A percentile compares a stretch with the other conserved stretches of the same genome.
Conservation (phyloP, 2,329 filamentous ascomycete genomes). For the Aureobasidium sp. region DNA sequence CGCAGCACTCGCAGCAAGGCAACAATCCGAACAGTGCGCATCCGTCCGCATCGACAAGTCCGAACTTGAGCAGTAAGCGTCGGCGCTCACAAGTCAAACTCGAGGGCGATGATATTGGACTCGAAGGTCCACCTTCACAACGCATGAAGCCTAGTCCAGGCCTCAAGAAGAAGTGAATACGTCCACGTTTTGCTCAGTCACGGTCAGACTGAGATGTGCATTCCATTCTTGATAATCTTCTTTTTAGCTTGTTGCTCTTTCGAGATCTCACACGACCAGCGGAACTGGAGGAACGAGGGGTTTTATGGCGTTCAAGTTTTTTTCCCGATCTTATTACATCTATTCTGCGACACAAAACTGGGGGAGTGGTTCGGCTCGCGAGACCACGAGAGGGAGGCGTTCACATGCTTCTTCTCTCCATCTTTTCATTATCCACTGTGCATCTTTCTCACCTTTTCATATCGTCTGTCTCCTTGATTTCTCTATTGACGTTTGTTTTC, state of each 20-base stretch:
- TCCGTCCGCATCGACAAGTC: conserved; percentile 55
- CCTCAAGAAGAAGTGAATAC: conserved; percentile 1
- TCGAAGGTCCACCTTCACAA: conserved; percentile 19
- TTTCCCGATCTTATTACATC: background rate
- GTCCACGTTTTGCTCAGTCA: background rate
- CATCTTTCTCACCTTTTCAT: background rate
- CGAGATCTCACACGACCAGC: background rate
- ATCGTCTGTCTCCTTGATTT: background rate
- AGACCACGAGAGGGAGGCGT: conserved; percentile 9
- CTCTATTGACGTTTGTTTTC: background rate
- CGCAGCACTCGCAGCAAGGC: conserved; percentile 51
- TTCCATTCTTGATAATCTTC: conserved; percentile 8
- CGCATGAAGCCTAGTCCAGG: conserved; percentile 4
- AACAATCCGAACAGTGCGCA: conserved; percentile 46
- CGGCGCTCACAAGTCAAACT: conserved; percentile 54
- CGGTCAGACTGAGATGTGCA: background rate
- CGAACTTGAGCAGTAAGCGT: conserved; percentile 54
- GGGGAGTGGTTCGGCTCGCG: background rate
- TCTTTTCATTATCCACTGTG: background rate
- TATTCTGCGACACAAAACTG: conserved; percentile 1
- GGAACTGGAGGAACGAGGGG: background rate
- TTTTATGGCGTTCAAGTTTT: background rate
- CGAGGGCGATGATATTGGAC: conserved; percentile 46
- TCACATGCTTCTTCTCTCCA: conserved; percentile 1
- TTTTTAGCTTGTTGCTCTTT: background rate